A percentile compares a stretch with the other conserved stretches of the same genome.
Conservation (phyloP, 371 early-diverging fungal genomes). For the Haplosporangium sp. region DNA sequence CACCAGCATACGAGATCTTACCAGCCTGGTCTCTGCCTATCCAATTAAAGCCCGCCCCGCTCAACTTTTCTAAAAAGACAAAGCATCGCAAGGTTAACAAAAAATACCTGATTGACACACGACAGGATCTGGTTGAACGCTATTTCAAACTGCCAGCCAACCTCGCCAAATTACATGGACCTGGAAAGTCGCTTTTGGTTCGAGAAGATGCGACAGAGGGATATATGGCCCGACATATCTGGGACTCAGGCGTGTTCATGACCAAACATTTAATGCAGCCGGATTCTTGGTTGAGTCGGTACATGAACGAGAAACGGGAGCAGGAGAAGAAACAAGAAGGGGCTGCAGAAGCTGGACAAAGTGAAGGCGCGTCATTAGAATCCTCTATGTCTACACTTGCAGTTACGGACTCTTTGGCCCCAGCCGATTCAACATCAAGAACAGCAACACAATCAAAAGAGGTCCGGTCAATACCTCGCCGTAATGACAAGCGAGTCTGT, state of each 20-base stretch:
- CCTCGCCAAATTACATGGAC: conserved; percentile 32
- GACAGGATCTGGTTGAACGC: conserved; percentile 53
- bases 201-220: conserved; percentile 54
- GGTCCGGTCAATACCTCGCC: conserved; percentile 10
- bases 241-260: conserved; percentile 57
- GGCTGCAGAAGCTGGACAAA: background rate
- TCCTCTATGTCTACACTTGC: conserved; percentile 28
- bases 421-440: background rate
- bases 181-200: conserved; percentile 32
- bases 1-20: conserved; percentile 53
- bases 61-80: conserved; percentile 37
- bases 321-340: background rate
- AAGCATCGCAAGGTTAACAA: conserved; percentile 50
- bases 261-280: conserved; percentile 46
- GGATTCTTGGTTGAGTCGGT: conserved; percentile 50
- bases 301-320: conserved; percentile 32
- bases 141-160: conserved; percentile 43
- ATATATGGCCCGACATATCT: conserved; percentile 54
- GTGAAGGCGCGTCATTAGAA: conserved; percentile 8
- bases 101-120: conserved; percentile 46
- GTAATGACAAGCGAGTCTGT: conserved; percentile 31
- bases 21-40: conserved; percentile 54
- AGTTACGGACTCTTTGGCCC: conserved; percentile 9
- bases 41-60: conserved; percentile 38
- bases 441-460: background rate